phyloP scores from a whole-genome alignment of 2,329 filamentous ascomycete genomes.

The Aspergillus sp. region DNA sequence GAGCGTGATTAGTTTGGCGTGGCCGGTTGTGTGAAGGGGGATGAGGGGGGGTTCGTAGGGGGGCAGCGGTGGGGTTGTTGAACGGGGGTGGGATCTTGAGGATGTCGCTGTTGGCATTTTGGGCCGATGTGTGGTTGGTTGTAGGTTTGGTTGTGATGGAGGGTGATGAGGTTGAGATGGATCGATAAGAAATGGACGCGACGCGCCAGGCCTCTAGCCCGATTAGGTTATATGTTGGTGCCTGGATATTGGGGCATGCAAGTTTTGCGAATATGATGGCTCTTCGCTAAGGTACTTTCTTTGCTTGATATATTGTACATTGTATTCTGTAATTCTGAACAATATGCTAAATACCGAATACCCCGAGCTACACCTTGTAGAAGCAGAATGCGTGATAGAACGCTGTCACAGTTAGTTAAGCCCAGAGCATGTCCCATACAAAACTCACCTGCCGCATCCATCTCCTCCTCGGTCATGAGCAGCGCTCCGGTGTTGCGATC shows the following conservation, averaged over 20 bases:
- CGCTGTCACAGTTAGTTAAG: constrained; percentile 27
- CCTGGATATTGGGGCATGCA: not conserved
- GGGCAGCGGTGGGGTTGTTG: constrained; percentile 35
- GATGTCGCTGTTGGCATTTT: constrained; percentile 1
- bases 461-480: constrained; percentile 77
- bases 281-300: not conserved
- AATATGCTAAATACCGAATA: not conserved
- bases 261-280: too few relatives aligned
- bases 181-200: constrained; percentile 14
- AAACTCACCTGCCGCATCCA: constrained; percentile 73
- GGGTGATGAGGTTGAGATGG: not conserved
- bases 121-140: not conserved
- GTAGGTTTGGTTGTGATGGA: not conserved
- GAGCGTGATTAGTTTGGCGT: constrained; percentile 48
- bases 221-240: constrained; percentile 24
- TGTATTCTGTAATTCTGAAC: not conserved
- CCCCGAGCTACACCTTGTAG: constrained; percentile 70
- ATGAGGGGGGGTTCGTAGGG: constrained; percentile 54
- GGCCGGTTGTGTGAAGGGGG: constrained; percentile 49
- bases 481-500: constrained; percentile 66
- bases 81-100: constrained; percentile 6
- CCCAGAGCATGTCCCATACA: constrained; percentile 13
- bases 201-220: constrained; percentile 33
- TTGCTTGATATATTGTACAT: constrained; percentile 5
- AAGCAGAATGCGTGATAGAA: constrained; percentile 97